These are phyloP conservation scores for Chlamydomonas reinhardtii DNA, from an alignment of 163 green algal species.

Conservation along the genomic window DNA sequence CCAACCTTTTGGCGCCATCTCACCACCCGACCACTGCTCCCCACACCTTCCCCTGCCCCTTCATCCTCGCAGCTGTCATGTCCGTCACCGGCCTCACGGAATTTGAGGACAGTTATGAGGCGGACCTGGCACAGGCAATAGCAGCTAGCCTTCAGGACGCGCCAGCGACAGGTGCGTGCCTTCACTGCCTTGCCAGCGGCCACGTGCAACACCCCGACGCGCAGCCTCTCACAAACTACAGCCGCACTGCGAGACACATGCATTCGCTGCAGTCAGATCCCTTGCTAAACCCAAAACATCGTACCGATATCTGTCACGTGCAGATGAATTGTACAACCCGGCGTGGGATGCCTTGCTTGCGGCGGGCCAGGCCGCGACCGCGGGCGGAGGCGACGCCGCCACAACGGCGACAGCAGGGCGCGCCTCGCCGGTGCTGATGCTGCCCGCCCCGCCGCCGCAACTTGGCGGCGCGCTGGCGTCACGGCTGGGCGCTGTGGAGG, in stretches of 20 bases:
- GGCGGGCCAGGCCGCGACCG: neutral
- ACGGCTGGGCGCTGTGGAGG: neutral
- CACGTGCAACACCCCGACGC: too few species aligned
- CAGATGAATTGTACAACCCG: too few species aligned
- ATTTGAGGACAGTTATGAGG: constrained; percentile 17
- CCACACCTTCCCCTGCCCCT: neutral
- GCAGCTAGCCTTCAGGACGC: constrained; percentile 3
- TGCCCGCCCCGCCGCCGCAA: neutral
- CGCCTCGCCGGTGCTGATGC: too few species aligned
- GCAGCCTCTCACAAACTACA: too few species aligned
- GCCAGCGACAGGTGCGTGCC: neutral
- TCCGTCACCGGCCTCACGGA: neutral
- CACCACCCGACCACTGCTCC: too few species aligned
- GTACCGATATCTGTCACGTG: neutral
- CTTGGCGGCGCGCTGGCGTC: too few species aligned
- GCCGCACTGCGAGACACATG: too few species aligned
- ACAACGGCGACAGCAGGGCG: neutral
- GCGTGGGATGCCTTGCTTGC: constrained; percentile 8
- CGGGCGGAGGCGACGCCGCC: neutral
- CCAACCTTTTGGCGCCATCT: too few species aligned
- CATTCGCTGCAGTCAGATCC: too few species aligned
- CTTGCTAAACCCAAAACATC: too few species aligned
- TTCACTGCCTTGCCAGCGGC: too few species aligned
- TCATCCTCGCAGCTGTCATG: neutral
- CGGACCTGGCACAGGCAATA: constrained; percentile 16